Evolutionary conservation across 2,329 filamentous ascomycete species (phyloP), one percentile per base, ranked within the genome.

Genomic region (Ceratocystiopsis sp.): DNA sequence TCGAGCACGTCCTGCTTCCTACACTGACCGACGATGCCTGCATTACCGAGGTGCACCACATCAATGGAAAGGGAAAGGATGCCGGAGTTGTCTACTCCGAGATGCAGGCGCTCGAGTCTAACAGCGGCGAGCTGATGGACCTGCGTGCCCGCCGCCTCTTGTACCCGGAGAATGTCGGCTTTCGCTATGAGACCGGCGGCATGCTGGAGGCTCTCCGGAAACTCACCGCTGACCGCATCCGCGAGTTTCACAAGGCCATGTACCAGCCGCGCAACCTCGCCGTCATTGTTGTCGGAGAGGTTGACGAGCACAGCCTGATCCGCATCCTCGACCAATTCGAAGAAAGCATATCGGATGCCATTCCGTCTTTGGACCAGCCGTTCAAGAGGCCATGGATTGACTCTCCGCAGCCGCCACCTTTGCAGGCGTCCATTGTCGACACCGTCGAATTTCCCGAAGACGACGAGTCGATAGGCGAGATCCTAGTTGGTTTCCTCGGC

Each of bases 51-150:
- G 91, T 98, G 2, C 86, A 94, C 64, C 91, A 98, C 58, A 75
- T 98, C 44, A 85, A 98, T 56, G 89, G 85, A 15, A 77, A 84
- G 51, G 91, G 91, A 45, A 82, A 96, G 49, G 91, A 98, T 69
- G 91, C 91, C 37, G 91, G 86, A 49, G 87, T 95, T 1, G 91
- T 98, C 10, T 98, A 98, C 61, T 95, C 89, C 0, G 91, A 98
- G 62, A 98, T 98, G 91, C 91, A 98, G 61, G 91, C 80, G 19
- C 78, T 94, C 2, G 83, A 96, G 57, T 93, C 93, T 56, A 79
- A 76, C 42, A 78, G 82, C 50, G 68, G 71, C 9, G 85, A 94
- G 58, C 74, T 96, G 46, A 94, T 96, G 73, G 84, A 94, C 50
- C 68, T 95, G 45, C 73, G 75, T 50, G 80, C 84, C 42, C 79